These are phyloP conservation scores for Metschnikowia baotianmanensis DNA, from an alignment of 805 yeast species.

Conservation along the genomic window DNA sequence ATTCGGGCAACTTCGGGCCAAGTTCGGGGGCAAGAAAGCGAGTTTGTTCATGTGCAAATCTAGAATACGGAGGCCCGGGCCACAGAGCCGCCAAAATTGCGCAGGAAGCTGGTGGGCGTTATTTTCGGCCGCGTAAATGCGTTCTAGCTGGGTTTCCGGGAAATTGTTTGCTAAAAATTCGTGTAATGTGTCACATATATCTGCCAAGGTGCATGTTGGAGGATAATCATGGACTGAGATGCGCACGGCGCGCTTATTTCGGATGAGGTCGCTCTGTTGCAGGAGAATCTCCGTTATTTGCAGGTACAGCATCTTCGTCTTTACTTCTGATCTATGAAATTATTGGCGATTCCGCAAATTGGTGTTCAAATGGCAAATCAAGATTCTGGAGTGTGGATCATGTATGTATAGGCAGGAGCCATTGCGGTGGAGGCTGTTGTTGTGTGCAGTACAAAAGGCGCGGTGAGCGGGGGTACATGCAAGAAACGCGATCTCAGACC, in stretches of 20 bases:
- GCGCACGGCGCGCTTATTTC: slow-evolving; percentile 13
- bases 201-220: slow-evolving; percentile 10
- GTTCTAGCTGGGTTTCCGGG: slow-evolving; percentile 16
- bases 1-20: slow-evolving; percentile 32
- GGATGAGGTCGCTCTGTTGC: slow-evolving; percentile 14
- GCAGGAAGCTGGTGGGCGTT: slow-evolving; percentile 11
- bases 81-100: slow-evolving; percentile 13
- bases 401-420: too few species aligned
- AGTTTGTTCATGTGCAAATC: slow-evolving; percentile 66
- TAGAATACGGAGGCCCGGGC: slow-evolving; percentile 39
- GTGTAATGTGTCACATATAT: slow-evolving; percentile 12
- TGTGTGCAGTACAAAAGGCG: too few species aligned
- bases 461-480: too few species aligned
- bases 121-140: slow-evolving; percentile 11
- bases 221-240: slow-evolving; percentile 15
- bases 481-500: too few species aligned
- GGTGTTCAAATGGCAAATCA: too few species aligned
- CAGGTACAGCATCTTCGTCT: too few species aligned
- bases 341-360: too few species aligned
- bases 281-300: slow-evolving; percentile 5
- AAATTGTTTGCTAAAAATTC: slow-evolving; percentile 10
- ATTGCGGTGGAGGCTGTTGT: too few species aligned
- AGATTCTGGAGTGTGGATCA: too few species aligned
- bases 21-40: slow-evolving; percentile 48
- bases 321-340: too few species aligned